These are phyloP conservation scores for Megacollybia marginata DNA, from an alignment of 768 basidiomycete species.

Conservation along the genomic window DNA sequence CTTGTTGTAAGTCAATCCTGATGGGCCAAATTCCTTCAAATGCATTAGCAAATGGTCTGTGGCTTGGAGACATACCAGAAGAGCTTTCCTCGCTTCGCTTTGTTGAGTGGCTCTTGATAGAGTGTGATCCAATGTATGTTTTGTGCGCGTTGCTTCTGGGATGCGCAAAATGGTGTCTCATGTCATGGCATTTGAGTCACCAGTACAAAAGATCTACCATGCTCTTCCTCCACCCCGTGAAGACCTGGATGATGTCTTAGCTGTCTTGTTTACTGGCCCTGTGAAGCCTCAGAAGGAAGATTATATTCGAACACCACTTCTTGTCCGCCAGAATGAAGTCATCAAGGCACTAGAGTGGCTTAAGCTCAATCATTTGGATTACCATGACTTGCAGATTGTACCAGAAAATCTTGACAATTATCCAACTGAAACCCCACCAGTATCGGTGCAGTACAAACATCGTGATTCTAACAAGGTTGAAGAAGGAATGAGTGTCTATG, in stretches of 20 bases:
- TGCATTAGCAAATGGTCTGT: constrained; percentile 22
- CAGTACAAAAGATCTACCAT: constrained; percentile 8
- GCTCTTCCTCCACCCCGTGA: constrained; percentile 9
- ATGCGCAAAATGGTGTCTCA: constrained; percentile 13
- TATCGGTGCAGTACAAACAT: constrained; percentile 15
- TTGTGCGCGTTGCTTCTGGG: no score
- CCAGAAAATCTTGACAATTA: constrained; percentile 16
- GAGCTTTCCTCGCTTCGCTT: constrained; percentile 14
- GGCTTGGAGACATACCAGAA: constrained; percentile 21
- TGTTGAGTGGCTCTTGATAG: constrained; percentile 17
- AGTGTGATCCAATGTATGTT: constrained; percentile 13
- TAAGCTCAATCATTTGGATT: constrained; percentile 24
- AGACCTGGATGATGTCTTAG: no score
- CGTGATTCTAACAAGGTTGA: constrained; percentile 9
- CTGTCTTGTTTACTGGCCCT: constrained; percentile 10
- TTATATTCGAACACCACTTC: neutral
- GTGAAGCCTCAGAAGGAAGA: neutral
- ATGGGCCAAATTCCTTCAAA: no score
- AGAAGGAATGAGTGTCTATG: constrained; percentile 6
- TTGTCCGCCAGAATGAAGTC: constrained; percentile 16
- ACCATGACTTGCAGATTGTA: constrained; percentile 22
- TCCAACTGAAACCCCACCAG: constrained; percentile 14
- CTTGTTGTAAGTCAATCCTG: no score
- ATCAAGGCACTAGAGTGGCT: constrained; percentile 24
- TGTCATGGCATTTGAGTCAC: constrained; percentile 9